Evolutionary conservation across 768 basidiomycete species (phyloP), one percentile per base, ranked within the genome.

Genomic region (Lyophyllum shimeji): DNA sequence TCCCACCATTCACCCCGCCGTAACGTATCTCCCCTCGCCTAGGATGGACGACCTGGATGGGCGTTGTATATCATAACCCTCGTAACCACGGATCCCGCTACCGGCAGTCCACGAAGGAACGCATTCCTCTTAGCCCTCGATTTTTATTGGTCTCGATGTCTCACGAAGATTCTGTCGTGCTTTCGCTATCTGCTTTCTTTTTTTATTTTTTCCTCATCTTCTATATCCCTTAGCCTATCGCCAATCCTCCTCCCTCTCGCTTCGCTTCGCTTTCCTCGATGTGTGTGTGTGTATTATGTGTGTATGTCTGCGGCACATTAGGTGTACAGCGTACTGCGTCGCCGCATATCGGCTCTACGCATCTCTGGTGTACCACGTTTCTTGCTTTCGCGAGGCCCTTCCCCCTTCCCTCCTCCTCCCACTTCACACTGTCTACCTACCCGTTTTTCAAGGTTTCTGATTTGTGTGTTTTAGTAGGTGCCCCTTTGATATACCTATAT

Each of bases 111-210:
- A 43, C 17, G 40, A 52, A 51, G 49, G 52, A 50, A 45, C 34
- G 23, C 39, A 12, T 40, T 15, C 40, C 25, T 39, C 25, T 39
- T 44, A 29, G 37, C 20, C 50, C 46, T 52, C 29, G n/a, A n/a
- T 54, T 58, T 63, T 47, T 50, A 42, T 58, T 55, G 15, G 47
- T 56, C 46, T 57, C 43, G 50, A 44, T 52, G 48, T 58, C 50
- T 37, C 24, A 57, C 60, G 59, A 56, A 59, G 57, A 40, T 51
- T n/a, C 40, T 51, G 60, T 65, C 57, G 52, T 64, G 65, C 57
- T 67, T 59, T 59, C 59, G 58, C 57, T 58, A 52, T 63, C 55
- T 63, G 50, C 53, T 65, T 63, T 61, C 34, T 56, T 51, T 60
- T 56, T 56, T 57, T 29, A 5, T 29, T 29, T 5, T 56, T 46